Conservation (phyloP, 768 basidiomycete species). For the Exidia glandulosa region DNA sequence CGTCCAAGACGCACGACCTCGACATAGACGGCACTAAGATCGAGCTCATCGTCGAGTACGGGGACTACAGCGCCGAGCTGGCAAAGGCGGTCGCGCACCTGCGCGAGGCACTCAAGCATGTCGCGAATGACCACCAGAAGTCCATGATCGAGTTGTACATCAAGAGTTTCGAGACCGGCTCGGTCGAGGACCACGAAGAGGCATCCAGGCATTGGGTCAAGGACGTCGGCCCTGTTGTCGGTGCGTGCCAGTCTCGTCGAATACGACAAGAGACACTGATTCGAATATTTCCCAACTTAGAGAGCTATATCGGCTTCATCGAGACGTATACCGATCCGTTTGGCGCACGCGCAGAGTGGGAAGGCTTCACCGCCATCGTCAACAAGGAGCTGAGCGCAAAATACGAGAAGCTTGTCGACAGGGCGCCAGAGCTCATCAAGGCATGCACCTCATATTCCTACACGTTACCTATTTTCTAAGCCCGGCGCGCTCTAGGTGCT, state of each 20-base stretch:
- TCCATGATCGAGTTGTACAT: conserved; percentile 72
- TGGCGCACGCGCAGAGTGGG: conserved; percentile 88
- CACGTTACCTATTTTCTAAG: too few species aligned
- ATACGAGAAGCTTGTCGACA: conserved; percentile 64
- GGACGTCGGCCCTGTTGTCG: conserved; percentile 76
- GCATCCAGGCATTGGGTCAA: conserved; percentile 76
- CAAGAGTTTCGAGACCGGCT: conserved; percentile 68
- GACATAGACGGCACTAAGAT: conserved; percentile 26
- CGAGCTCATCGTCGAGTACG: conserved; percentile 57
- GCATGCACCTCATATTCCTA: too few species aligned
- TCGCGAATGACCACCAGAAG: conserved; percentile 59
- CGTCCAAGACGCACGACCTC: conserved; percentile 30
- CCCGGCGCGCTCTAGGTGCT: too few species aligned
- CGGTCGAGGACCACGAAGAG: conserved; percentile 67
- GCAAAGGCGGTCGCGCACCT: conserved; percentile 31
- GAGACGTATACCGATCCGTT: conserved; percentile 86
- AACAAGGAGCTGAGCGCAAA: conserved; percentile 76
- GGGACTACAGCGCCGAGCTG: conserved; percentile 58
- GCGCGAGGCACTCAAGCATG: conserved; percentile 16
- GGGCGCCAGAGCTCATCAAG: conserved; percentile 71
- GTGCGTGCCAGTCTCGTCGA: too few species aligned
- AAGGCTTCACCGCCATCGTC: conserved; percentile 84
- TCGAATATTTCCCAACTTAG: too few species aligned
- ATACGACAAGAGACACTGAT: too few species aligned
- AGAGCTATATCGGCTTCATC: conserved; percentile 79